Evolutionary conservation across 495 filamentous ascomycete species (phyloP), one percentile per base, ranked within the genome.

Genomic region (Xylaria palmicola): DNA sequence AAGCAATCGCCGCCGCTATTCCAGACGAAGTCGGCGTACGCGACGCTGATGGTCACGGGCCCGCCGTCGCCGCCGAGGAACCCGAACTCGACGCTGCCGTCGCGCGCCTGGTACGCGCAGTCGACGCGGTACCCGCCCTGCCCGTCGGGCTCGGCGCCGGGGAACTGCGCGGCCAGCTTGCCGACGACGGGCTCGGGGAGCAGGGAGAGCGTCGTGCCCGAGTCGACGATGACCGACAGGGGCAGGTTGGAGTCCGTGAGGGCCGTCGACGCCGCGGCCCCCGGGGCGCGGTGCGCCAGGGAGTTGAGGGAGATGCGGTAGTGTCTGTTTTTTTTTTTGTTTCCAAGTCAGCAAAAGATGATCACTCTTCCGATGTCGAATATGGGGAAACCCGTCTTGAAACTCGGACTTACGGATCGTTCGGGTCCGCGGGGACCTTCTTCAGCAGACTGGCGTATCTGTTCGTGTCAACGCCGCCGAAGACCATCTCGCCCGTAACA

Each of bases 381-480:
- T n/a, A n/a, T n/a, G n/a, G n/a, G n/a, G n/a, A n/a, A n/a, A n/a
- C n/a, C n/a, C n/a, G n/a, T n/a, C n/a, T n/a, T n/a, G n/a, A n/a
- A n/a, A n/a, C n/a, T n/a, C 19, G 6, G 7, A 62, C 68, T 63
- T 63, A 71, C 69, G 64, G 56, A 30, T 71, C 66, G 32, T 50
- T 55, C 32, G 71, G 72, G 34, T 76, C 68, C 24, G 73, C 78
- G 34, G 75, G 75, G 8, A 80, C 65, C 22, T 74, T 77, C 29
- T 59, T 72, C 2, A 95, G 79, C 1, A 72, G 32, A 29, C 89
- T 90, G 17, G 77, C 76, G 68, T 85, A 94, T 64, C 91, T 93
- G 47, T 79, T 85, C 1, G 84, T 88, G 68, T 95, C 85, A 37
- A 95, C 85, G 32, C 91, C 91, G 19, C 91, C 91, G 62, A 95